Conservation (phyloP, 139 green algal genomes). For the Astrephomene gubernaculifera region DNA sequence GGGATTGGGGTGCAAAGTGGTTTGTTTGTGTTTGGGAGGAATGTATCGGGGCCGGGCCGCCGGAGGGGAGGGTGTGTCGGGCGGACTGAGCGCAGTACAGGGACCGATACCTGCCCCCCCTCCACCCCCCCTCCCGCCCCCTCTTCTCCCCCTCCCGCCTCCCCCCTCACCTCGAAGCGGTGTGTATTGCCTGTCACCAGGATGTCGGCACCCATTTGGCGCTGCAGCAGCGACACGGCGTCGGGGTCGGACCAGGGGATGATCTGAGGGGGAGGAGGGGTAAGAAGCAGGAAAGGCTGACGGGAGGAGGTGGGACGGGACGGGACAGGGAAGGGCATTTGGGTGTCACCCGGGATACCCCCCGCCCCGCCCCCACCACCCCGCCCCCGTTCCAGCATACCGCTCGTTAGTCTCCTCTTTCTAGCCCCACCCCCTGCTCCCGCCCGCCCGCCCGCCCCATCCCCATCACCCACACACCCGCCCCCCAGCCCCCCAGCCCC, state of each 20-base stretch:
- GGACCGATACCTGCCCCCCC: background rate
- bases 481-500: background rate
- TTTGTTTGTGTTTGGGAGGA: background rate
- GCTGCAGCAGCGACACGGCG: slow-evolving; percentile 82
- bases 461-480: background rate
- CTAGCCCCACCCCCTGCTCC: too few species aligned
- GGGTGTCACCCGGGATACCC: background rate
- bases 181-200: slow-evolving; percentile 95
- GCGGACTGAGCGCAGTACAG: background rate
- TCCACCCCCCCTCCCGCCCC: background rate
- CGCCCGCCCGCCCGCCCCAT: too few species aligned
- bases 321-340: background rate
- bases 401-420: too few species aligned
- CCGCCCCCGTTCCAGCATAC: too few species aligned
- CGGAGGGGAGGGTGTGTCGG: too few species aligned
- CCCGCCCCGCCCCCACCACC: too few species aligned
- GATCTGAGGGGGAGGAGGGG: slow-evolving; percentile 62
- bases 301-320: background rate
- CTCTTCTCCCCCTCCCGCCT: background rate
- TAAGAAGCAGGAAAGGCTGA: background rate
- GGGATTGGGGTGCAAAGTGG: background rate
- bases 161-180: slow-evolving; percentile 77
- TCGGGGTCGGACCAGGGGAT: slow-evolving; percentile 88
- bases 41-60: background rate
- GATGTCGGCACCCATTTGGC: slow-evolving; percentile 92